A percentile compares a stretch with the other conserved stretches of the same genome.
These are phyloP conservation scores for Colletotrichum sp. DNA, from an alignment of 2,329 filamentous ascomycete genomes.

Conservation along the genomic window DNA sequence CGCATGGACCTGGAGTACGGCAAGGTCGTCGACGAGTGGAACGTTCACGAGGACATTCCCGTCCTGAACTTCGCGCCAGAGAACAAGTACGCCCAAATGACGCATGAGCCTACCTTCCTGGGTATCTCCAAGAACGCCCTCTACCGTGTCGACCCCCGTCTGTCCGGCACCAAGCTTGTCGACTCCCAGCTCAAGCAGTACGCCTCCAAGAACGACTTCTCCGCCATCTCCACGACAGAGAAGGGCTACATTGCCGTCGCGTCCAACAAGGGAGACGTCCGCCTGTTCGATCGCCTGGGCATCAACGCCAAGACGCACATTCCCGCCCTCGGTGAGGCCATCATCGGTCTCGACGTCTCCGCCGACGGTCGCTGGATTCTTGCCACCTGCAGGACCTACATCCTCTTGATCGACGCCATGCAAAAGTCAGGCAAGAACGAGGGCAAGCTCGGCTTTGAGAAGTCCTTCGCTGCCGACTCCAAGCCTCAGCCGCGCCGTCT, in stretches of 20 bases:
- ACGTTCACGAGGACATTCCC: constrained; percentile 93
- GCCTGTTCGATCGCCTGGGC: constrained; percentile 93
- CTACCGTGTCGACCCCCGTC: constrained; percentile 90
- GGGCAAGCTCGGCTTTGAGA: constrained; percentile 97
- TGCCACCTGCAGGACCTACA: constrained; percentile 91
- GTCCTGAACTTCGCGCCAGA: constrained; percentile 92
- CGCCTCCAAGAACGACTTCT: constrained; percentile 96
- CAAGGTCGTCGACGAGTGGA: constrained; percentile 99
- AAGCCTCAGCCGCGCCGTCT: constrained; percentile 94
- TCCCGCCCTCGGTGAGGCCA: constrained; percentile 91
- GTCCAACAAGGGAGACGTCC: constrained; percentile 96
- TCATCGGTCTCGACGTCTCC: constrained; percentile 92
- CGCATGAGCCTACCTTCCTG: constrained; percentile 90
- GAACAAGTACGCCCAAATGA: constrained; percentile 99
- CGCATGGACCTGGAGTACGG: constrained; percentile 98
- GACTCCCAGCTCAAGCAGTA: constrained; percentile 96
- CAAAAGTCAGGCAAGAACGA: constrained; percentile 96
- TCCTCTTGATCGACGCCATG: constrained; percentile 88
- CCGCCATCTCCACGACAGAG: constrained; percentile 89
- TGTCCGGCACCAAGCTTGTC: constrained; percentile 90
- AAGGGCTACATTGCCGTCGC: constrained; percentile 97
- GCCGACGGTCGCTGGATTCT: constrained; percentile 96
- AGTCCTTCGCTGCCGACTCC: constrained; percentile 85
- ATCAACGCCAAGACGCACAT: constrained; percentile 98
- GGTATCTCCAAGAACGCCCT: constrained; percentile 92